Conservation (phyloP, 371 early-diverging fungal species). For the Mortierella sp. region DNA sequence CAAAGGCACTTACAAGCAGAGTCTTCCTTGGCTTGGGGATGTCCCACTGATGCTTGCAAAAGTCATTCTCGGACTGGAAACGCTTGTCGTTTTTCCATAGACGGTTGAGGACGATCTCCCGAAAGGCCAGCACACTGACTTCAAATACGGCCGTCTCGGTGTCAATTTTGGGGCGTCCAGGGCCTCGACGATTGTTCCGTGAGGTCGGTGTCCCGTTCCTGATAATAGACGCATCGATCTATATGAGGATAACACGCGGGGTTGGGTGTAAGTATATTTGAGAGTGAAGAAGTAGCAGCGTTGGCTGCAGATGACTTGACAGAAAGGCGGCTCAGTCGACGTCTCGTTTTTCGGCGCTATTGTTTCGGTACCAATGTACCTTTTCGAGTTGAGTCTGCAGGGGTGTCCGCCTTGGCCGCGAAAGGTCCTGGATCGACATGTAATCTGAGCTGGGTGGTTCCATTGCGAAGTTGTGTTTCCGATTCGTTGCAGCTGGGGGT, state of each 20-base stretch:
- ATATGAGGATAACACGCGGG: not conserved
- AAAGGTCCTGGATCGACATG: conserved; percentile 42
- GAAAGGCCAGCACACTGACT: conserved; percentile 41
- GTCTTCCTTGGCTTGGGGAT: conserved; percentile 32
- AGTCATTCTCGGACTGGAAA: conserved; percentile 40
- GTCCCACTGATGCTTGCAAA: conserved; percentile 49
- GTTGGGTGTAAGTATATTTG: not conserved
- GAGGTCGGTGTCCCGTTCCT: conserved; percentile 25
- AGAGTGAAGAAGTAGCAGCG: not conserved
- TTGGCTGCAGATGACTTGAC: not conserved
- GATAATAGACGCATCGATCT: conserved; percentile 54
- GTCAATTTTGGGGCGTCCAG: conserved; percentile 20
- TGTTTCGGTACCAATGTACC: not conserved
- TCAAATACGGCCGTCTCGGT: conserved; percentile 24
- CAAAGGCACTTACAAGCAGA: conserved; percentile 13
- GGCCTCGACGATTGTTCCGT: conserved; percentile 26
- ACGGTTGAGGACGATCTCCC: conserved; percentile 37
- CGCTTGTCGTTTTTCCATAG: conserved; percentile 40
- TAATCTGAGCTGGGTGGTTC: conserved; percentile 40
- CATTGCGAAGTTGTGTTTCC: conserved; percentile 11
- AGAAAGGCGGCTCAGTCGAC: not conserved
- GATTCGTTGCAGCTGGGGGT: not conserved
- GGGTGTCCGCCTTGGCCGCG: conserved; percentile 32
- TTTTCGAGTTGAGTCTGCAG: conserved; percentile 39
- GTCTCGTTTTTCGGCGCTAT: not conserved